Evolutionary conservation across 192 early-diverging fungal genomes (phyloP), one percentile per base, ranked within the genome.

Genomic region (Coemansia sp.): DNA sequence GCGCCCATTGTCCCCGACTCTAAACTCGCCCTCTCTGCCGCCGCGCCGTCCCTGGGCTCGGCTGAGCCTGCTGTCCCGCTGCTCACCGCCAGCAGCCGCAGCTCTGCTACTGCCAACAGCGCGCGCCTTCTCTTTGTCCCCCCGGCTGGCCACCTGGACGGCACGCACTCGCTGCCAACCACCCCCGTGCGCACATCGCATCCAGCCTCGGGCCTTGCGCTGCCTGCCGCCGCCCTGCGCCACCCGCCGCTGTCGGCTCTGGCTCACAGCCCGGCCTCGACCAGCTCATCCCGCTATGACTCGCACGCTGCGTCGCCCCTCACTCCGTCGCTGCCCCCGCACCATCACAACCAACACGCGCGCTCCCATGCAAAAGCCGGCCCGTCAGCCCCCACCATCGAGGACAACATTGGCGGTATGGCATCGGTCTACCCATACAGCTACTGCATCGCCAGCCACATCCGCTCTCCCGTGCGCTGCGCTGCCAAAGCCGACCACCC

Each of bases 401-500:
- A 81, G 51, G 78, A 81, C 45, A 67, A 62, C 59, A 67, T 67
- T 57, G 73, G 72, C 16, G 65, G 61, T 37, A 79, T 79, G 77
- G 69, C 77, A 4, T 73, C 77, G 2, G 73, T 81, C 18, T 81
- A 81, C 39, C 78, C 73, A 8, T 75, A 81, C 66, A 75, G 64
- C 70, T 81, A 75, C 51, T 71, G 78, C 70, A 75, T 81, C 9
- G 72, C 78, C 33, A 75, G 78, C 67, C 78, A 81, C 49, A 81
- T 81, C 39, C 78, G 73, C 59, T 67, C 68, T 35, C 78, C 72
- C 21, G 35, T 64, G n/a, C 69, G 77, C 66, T 57, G 35, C 35
- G 33, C 61, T 39, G 60, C 53, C 20, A 58, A 40, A 15, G 13
- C 42, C 28, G 66, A 68, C 42, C 49, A 31, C 46, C 58, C 30